Conservation (phyloP, 495 filamentous ascomycete species). For the Aspergillus olivimuriae region DNA sequence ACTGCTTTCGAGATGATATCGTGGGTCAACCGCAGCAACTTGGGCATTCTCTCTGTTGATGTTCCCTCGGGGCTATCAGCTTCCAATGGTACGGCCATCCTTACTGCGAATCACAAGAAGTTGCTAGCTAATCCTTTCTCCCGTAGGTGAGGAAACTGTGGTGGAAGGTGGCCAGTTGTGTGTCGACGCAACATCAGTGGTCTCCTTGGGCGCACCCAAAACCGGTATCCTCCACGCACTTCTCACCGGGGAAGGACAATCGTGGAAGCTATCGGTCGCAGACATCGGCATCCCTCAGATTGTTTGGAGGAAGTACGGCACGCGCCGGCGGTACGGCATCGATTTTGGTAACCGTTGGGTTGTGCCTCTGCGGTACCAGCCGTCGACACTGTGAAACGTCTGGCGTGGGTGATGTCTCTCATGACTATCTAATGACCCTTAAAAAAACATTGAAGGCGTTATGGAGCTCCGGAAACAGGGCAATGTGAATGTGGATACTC, state of each 20-base stretch:
- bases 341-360: conserved; percentile 86
- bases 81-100: conserved; percentile 53
- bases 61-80: conserved; percentile 83
- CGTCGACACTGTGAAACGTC: conserved; percentile 12
- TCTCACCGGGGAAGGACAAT: conserved; percentile 46
- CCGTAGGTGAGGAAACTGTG: conserved; percentile 41
- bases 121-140: conserved; percentile 8
- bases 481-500: no score
- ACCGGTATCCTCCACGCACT: conserved; percentile 70
- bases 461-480: no score
- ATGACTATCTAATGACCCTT: neutral
- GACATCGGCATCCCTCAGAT: conserved; percentile 79
- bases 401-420: neutral
- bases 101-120: conserved; percentile 17
- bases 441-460: neutral
- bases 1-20: conserved; percentile 76
- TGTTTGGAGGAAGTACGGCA: conserved; percentile 83
- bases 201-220: conserved; percentile 79
- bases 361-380: conserved; percentile 41
- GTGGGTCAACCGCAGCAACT: conserved; percentile 79
- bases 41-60: conserved; percentile 74
- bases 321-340: conserved; percentile 67
- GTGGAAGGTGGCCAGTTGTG: conserved; percentile 68
- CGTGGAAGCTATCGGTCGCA: conserved; percentile 71
- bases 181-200: conserved; percentile 67